These are phyloP conservation scores for Sporothrix humicola DNA, from an alignment of 2,329 filamentous ascomycete genomes.

Conservation along the genomic window DNA sequence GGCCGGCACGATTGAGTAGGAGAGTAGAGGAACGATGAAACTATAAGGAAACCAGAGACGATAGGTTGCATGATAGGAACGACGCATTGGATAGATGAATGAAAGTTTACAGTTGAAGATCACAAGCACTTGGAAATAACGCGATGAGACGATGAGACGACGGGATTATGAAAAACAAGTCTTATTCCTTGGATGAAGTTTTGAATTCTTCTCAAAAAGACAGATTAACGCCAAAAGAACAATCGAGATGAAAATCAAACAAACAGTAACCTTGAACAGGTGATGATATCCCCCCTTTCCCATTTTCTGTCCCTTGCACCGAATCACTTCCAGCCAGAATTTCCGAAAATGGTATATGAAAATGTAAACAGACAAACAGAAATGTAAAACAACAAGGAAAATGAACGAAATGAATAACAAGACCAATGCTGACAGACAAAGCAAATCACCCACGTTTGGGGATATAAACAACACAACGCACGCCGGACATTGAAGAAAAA, in stretches of 20 bases:
- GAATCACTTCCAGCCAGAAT: neutral
- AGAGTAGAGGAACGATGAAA: neutral
- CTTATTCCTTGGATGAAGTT: too few species aligned
- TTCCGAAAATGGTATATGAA: slow-evolving; percentile 26
- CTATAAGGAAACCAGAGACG: too few species aligned
- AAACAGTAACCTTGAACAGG: too few species aligned
- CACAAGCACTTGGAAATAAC: too few species aligned
- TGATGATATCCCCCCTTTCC: neutral
- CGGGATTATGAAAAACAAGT: too few species aligned
- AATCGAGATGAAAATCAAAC: too few species aligned
- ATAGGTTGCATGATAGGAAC: neutral
- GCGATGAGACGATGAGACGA: too few species aligned
- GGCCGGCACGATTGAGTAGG: slow-evolving; percentile 37
- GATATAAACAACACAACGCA: neutral
- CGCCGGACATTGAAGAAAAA: neutral
- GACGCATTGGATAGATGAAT: neutral
- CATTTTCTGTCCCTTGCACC: slow-evolving; percentile 16
- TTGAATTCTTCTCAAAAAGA: too few species aligned
- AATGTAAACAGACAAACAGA: slow-evolving; percentile 8
- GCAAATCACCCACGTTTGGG: neutral
- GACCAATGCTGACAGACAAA: neutral
- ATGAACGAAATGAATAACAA: neutral
- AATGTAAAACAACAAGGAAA: neutral
- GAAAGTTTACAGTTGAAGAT: neutral
- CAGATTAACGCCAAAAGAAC: too few species aligned